Evolutionary conservation across 257 asterid genomes (phyloP).

Genomic region (Fraxinus americana): DNA sequence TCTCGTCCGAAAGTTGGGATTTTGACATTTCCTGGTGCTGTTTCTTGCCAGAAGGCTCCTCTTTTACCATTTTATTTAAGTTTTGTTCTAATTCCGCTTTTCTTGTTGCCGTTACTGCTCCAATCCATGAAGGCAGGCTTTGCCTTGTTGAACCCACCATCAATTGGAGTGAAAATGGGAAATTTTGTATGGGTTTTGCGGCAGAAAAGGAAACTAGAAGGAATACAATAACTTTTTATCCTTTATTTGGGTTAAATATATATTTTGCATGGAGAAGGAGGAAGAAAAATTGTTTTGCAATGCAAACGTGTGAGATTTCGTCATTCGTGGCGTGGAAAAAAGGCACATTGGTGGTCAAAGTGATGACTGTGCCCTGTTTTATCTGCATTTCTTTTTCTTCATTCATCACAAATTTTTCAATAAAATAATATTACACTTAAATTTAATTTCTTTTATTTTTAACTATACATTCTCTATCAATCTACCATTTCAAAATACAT

Average conservation of each 20-base stretch:
- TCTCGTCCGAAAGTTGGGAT: constrained; percentile 38
- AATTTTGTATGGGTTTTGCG: neutral
- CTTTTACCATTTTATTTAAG: constrained; percentile 21
- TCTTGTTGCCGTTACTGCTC: constrained; percentile 42
- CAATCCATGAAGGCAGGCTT: constrained; percentile 62
- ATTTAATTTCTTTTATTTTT: too few species aligned
- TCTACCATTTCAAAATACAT: too few species aligned
- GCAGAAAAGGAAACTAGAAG: neutral
- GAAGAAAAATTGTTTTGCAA: neutral
- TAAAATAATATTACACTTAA: too few species aligned
- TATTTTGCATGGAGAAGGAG: constrained; percentile 19
- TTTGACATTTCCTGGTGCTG: constrained; percentile 16
- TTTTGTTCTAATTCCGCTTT: constrained; percentile 45
- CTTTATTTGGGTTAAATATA: neutral
- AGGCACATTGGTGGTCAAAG: constrained; percentile 31
- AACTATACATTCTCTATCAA: too few species aligned
- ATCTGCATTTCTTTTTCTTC: neutral
- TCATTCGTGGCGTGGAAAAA: constrained; percentile 49
- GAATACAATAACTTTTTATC: neutral
- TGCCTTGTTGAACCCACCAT: constrained; percentile 59
- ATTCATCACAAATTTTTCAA: neutral
- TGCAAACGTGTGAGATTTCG: constrained; percentile 3
- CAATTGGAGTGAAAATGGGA: neutral
- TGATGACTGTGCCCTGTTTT: too few species aligned
- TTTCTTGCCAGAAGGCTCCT: constrained; percentile 10